Evolutionary conservation across 257 asterid genomes (phyloP), one percentile per base, ranked within the genome.

Genomic region (Nicotiana undulata): DNA sequence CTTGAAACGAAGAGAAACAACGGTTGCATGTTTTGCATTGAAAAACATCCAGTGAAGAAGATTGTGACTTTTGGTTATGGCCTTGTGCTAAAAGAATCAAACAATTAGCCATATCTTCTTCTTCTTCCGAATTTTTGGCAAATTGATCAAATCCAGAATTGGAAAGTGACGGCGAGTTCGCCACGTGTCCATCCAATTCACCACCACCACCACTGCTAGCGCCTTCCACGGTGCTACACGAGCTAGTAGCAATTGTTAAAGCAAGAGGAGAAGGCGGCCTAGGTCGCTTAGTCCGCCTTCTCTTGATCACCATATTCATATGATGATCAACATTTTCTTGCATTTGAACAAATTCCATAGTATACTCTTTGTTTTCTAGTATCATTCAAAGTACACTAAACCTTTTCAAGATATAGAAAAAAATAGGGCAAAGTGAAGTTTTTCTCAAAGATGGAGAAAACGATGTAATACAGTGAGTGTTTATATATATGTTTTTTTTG

Each of bases 261-360:
- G 85, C 80, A 13, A 90, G 87, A 3, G 97, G 90, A 18, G 94
- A 90, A 2, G 84, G 1, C 7, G 87, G 86, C n/a, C 93, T 89
- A 1, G 90, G 91, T 64, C 96, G 85, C 88, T 92, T 95, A 76
- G 90, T 88, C 8, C 93, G 90, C 85, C 90, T 93, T 40, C 93
- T 89, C 86, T 90, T 93, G 75, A 89, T 83, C 86, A 89, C 85
- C 29, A 68, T 44, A 44, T 46, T 75, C 61, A 53, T 67, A 1
- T 81, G 61, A 6, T 58, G 76, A 51, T 80, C 76, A 18, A 46
- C 13, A 24, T 86, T 84, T 58, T 87, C 89, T 65, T 86, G 40
- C 2, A 60, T 51, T 52, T 75, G 68, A 22, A 40, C 37, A 7
- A 82, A 80, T 76, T 86, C 93, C 94, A 87, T 90, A 9, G 24